These are phyloP conservation scores for Colletotrichum melonis DNA, from an alignment of 2,329 filamentous ascomycete species.

Conservation along the genomic window DNA sequence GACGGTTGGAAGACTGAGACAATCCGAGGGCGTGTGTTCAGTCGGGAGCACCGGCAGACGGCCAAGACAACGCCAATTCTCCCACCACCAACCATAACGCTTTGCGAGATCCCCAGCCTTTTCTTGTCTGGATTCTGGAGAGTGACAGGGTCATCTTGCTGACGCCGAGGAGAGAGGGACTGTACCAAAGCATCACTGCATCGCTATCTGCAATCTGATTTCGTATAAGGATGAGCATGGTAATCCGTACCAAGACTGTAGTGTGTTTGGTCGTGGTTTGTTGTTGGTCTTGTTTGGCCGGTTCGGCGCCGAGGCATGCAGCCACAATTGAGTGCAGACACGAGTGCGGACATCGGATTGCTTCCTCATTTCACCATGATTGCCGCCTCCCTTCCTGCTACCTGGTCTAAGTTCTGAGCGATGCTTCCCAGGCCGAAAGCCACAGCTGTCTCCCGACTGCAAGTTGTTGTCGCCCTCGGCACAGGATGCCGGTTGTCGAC, in stretches of 20 bases:
- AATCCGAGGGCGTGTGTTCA: neutral
- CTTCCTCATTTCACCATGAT: neutral
- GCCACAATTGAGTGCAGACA: neutral
- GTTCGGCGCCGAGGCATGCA: constrained; percentile 26
- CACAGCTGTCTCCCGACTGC: neutral
- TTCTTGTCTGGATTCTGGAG: neutral
- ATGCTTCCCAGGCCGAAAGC: neutral
- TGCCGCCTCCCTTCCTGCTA: neutral
- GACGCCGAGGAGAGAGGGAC: neutral
- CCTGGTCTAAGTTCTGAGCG: neutral
- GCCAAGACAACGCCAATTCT: constrained; percentile 17
- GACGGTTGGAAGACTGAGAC: neutral
- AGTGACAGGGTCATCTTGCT: constrained; percentile 12
- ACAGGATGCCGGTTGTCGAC: neutral
- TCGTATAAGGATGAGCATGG: no score
- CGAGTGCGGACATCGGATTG: neutral
- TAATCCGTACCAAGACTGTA: neutral
- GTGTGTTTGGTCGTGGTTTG: neutral
- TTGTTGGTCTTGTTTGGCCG: constrained; percentile 5
- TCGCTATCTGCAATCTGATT: no score
- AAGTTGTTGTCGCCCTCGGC: neutral
- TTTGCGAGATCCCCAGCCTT: constrained; percentile 14
- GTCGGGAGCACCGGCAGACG: constrained; percentile 20
- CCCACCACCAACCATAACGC: constrained; percentile 6
- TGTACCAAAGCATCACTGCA: neutral